Percentiles rank a stretch among this genome's conserved stretches.
Conservation (phyloP, 2,329 filamentous ascomycete genomes). For the Aspergillus arachidicola region DNA sequence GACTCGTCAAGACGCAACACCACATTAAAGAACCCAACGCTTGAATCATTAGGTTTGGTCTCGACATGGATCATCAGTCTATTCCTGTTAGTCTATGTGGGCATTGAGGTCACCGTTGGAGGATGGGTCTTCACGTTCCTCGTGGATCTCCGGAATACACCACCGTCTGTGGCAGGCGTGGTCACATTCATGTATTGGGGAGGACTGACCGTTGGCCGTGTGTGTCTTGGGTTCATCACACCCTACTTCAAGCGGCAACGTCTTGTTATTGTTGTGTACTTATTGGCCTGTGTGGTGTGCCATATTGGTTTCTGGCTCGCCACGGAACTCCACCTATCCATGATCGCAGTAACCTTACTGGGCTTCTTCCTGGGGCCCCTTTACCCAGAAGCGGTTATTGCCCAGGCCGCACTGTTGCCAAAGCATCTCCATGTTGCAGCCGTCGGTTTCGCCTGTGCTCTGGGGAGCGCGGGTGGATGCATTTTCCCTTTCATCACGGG, state of each 20-base stretch:
- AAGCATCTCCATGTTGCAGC: constrained; percentile 71
- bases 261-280: constrained; percentile 61
- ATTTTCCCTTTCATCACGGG: constrained; percentile 44
- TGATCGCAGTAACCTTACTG: constrained; percentile 69
- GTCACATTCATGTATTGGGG: constrained; percentile 78
- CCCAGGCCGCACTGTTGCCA: constrained; percentile 70
- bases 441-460: constrained; percentile 75
- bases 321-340: constrained; percentile 69
- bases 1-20: too few species aligned
- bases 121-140: constrained; percentile 87
- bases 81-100: constrained; percentile 73
- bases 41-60: constrained; percentile 27
- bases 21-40: constrained; percentile 6
- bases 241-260: constrained; percentile 68
- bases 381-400: constrained; percentile 73
- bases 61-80: constrained; percentile 69
- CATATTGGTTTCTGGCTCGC: constrained; percentile 80
- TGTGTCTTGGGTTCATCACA: constrained; percentile 73
- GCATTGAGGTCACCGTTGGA: constrained; percentile 70
- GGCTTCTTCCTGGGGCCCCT: constrained; percentile 78
- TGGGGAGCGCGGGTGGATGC: constrained; percentile 69
- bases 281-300: constrained; percentile 62
- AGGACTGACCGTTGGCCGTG: constrained; percentile 71
- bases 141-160: constrained; percentile 70
- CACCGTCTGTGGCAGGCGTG: constrained; percentile 53